Evolutionary conservation across 192 early-diverging fungal genomes (phyloP).

Genomic region (Rhizophagus sp.): DNA sequence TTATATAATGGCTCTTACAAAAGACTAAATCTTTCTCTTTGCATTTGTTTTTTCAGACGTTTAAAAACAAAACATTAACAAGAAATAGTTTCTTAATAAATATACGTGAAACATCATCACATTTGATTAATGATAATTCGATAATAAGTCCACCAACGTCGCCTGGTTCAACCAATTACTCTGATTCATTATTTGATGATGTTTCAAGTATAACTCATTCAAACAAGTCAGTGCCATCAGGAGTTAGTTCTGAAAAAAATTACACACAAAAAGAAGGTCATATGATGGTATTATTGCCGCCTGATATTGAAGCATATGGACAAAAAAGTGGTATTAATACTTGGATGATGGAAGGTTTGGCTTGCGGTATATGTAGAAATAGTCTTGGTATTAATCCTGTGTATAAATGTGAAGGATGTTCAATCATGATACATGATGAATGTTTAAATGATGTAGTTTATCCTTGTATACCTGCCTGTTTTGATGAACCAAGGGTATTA

Average conservation of each 20-base stretch:
- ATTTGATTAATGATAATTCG: neutral
- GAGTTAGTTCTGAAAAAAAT: neutral
- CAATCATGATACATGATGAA: constrained; percentile 48
- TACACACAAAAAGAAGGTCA: constrained; percentile 20
- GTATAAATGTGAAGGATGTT: constrained; percentile 36
- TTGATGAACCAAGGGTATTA: constrained; percentile 69
- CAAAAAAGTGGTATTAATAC: constrained; percentile 17
- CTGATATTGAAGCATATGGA: neutral
- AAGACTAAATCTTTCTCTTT: neutral
- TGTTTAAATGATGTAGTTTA: constrained; percentile 53
- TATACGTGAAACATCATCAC: neutral
- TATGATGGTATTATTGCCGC: neutral
- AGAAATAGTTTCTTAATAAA: neutral
- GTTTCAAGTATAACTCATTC: neutral
- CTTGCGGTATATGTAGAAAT: constrained; percentile 14
- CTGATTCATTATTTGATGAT: neutral
- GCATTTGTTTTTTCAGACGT: neutral
- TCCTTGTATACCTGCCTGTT: constrained; percentile 58
- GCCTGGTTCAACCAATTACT: neutral
- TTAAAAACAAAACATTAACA: constrained; percentile 9
- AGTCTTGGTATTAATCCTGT: constrained; percentile 23
- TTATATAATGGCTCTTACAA: neutral
- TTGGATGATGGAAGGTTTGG: constrained; percentile 27
- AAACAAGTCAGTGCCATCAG: neutral
- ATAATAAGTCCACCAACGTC: neutral